Conservation (phyloP, 345 rosid species). For the Populus simonii region DNA sequence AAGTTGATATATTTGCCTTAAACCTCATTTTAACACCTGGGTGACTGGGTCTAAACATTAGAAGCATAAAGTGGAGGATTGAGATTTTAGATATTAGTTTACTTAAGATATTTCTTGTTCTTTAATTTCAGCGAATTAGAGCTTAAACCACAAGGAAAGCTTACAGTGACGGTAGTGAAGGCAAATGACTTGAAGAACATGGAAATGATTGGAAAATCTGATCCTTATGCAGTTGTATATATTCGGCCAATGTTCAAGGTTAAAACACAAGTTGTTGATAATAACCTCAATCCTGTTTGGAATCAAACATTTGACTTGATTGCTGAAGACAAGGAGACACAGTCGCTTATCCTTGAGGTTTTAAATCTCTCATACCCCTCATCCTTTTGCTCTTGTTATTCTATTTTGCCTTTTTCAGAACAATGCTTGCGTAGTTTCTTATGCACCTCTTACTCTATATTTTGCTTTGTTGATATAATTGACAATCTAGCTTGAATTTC, state of each 20-base stretch:
- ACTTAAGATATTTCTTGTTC: not conserved
- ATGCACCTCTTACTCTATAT: not conserved
- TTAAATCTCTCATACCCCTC: conserved; percentile 1
- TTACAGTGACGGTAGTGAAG: conserved; percentile 59
- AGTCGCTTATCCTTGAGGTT: conserved; percentile 78
- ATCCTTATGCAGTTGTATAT: conserved; percentile 76
- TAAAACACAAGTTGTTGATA: conserved; percentile 74
- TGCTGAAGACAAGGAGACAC: conserved; percentile 98
- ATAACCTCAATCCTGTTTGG: conserved; percentile 95
- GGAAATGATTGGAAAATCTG: conserved; percentile 99
- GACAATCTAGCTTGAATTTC: not conserved
- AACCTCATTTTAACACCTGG: not conserved
- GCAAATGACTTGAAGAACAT: conserved; percentile 90
- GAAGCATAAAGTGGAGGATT: not conserved
- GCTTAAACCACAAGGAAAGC: conserved; percentile 94
- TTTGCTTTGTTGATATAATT: not conserved
- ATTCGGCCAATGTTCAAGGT: conserved; percentile 83
- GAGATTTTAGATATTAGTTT: not conserved
- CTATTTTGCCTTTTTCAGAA: not conserved
- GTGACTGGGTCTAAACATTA: not conserved
- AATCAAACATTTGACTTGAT: conserved; percentile 79
- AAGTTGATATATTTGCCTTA: not conserved
- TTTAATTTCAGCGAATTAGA: conserved; percentile 64
- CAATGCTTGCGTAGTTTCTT: not conserved
- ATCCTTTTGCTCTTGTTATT: conserved; percentile 4